Conservation (phyloP, 1,284 basidiomycete genomes). For the Sporisorium scitamineum region DNA sequence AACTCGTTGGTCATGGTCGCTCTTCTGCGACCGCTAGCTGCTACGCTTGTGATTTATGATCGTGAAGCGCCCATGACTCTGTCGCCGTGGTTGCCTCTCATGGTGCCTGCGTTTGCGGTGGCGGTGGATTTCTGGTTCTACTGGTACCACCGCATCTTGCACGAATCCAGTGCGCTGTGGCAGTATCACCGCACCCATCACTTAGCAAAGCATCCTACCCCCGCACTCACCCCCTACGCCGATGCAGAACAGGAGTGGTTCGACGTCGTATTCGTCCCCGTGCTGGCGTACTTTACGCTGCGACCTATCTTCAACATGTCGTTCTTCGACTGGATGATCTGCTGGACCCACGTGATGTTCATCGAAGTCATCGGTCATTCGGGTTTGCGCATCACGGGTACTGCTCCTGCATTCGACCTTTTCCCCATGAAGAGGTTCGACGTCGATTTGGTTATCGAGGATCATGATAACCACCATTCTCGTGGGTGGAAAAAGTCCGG, state of each 20-base stretch:
- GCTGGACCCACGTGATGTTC: slow-evolving; percentile 50
- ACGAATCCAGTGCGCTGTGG: slow-evolving; percentile 60
- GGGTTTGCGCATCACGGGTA: slow-evolving; percentile 56
- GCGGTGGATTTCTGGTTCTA: slow-evolving; percentile 64
- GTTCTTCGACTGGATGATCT: slow-evolving; percentile 51
- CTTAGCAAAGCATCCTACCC: slow-evolving; percentile 58
- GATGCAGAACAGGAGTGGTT: slow-evolving; percentile 60
- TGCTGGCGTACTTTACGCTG: slow-evolving; percentile 41
- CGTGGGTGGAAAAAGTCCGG: slow-evolving; percentile 54
- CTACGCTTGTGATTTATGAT: slow-evolving; percentile 55
- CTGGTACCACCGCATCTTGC: slow-evolving; percentile 63
- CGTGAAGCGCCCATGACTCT: slow-evolving; percentile 35
- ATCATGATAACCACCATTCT: slow-evolving; percentile 67
- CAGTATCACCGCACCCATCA: slow-evolving; percentile 54
- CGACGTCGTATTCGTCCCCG: slow-evolving; percentile 56
- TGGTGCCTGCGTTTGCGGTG: slow-evolving; percentile 48
- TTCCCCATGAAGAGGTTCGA: slow-evolving; percentile 44
- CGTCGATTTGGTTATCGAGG: slow-evolving; percentile 65
- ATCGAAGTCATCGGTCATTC: slow-evolving; percentile 62
- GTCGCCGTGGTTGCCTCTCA: slow-evolving; percentile 49
- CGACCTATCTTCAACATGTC: slow-evolving; percentile 27
- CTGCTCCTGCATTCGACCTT: slow-evolving; percentile 39
- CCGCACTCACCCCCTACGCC: slow-evolving; percentile 53
- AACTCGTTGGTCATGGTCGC: slow-evolving; percentile 42
- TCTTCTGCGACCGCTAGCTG: slow-evolving; percentile 50